Evolutionary conservation across 805 yeast genomes (phyloP).

Genomic region (Ogataea siamensis): DNA sequence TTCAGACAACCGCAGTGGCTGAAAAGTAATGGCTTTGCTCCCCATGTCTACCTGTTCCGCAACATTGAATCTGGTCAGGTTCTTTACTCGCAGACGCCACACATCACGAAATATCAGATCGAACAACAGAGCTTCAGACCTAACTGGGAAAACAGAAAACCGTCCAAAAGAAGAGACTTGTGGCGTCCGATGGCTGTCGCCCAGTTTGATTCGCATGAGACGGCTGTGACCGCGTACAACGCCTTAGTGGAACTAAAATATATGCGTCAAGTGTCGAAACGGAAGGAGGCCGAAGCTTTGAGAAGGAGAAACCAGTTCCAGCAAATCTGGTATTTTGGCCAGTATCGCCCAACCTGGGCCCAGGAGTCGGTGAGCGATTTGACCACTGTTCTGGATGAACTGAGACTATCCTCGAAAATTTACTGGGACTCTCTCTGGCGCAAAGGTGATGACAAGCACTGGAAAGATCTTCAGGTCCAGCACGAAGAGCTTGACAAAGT

Average conservation of each 20-base stretch:
- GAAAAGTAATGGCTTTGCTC: conserved; percentile 61
- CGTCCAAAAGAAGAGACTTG: conserved; percentile 75
- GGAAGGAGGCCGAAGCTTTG: conserved; percentile 59
- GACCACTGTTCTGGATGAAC: conserved; percentile 63
- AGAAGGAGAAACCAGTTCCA: conserved; percentile 75
- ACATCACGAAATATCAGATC: conserved; percentile 53
- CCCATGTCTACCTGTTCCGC: conserved; percentile 80
- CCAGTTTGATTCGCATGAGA: conserved; percentile 55
- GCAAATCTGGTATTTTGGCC: conserved; percentile 82
- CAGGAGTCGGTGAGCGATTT: conserved; percentile 92
- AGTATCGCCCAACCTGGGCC: conserved; percentile 84
- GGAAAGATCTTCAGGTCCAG: conserved; percentile 58
- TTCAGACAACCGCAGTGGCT: conserved; percentile 62
- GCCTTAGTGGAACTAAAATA: conserved; percentile 72
- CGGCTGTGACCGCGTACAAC: conserved; percentile 70
- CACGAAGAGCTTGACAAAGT: conserved; percentile 59
- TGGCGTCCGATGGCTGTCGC: conserved; percentile 93
- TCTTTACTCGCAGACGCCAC: conserved; percentile 80
- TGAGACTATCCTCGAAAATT: conserved; percentile 48
- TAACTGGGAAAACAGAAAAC: conserved; percentile 85
- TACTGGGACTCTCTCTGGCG: conserved; percentile 89
- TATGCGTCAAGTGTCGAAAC: conserved; percentile 62
- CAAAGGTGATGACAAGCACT: conserved; percentile 72
- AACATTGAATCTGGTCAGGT: conserved; percentile 90
- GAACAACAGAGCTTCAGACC: conserved; percentile 74